Base-by-base conservation (phyloP, 2,329 filamentous ascomycete genomes). In the Sporothrix dimorphospora region DNA sequence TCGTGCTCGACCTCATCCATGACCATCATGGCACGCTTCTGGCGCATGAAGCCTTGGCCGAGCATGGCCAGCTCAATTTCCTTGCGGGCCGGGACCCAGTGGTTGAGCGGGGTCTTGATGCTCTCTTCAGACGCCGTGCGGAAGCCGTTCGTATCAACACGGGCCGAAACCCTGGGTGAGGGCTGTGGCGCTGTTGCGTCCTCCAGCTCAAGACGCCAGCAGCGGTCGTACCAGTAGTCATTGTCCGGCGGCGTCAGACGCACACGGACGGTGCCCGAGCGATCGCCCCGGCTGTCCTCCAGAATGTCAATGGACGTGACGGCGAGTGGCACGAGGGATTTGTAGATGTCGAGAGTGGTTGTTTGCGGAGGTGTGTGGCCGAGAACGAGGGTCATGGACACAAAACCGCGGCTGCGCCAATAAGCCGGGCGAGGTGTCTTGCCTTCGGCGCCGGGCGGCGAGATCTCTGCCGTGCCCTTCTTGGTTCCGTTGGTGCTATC, bases 11-110 rank as follows among this genome's bases (percentile, higher is more conserved):
- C 75, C 3, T 82, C 85, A 69, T 85, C 86, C 84, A 92, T 87
- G 9, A 84, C 79, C 78, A 90, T 86, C 84, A 94, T 89, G 0
- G 83, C 82, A 2, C 80, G 81, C 4, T 87, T 84, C 0, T 84
- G 80, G 1, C 85, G 76, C 80, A 89, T 84, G 53, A 89, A 82
- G 0, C 92, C 92, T 75, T 94, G 91, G 21, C 89, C 85, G 1
- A 94, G 77, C 0, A 81, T 81, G 1, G 78, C 76, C 2, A 86
- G 82, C 1, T 79, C 76, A 1, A 89, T 74, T 19, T 77, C 82
- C 79, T 87, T 80, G 24, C 77, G 77, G 27, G 77, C 73, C 1
- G 80, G 79, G 57, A 74, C 72, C 55, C 63, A 69, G 42, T 61
- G 70, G 14, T 71, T 59, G 16, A 75, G 63, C 0, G 76, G 75